Conservation (phyloP, 2,329 filamentous ascomycete genomes). For the Xylariaceae sp. region DNA sequence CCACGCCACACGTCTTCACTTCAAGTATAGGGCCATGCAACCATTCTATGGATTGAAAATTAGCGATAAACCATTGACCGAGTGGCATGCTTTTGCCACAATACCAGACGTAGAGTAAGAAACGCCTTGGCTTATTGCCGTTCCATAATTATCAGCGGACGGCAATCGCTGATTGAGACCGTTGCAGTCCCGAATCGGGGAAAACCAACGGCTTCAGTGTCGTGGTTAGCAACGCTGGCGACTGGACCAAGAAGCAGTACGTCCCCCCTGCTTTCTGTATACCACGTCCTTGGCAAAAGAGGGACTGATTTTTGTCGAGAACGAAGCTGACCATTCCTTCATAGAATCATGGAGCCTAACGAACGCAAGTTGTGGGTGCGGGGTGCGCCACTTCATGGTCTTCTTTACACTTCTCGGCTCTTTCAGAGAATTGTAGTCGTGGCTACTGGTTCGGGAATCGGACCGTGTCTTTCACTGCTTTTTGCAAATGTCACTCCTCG, state of each 20-base stretch:
- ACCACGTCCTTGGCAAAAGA: conserved; percentile 25
- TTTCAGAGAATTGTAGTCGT: conserved; percentile 66
- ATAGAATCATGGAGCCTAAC: conserved; percentile 56
- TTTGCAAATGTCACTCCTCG: conserved; percentile 47
- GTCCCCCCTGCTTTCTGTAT: neutral
- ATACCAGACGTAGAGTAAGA: conserved; percentile 55
- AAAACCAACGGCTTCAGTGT: conserved; percentile 61
- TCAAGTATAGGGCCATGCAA: conserved; percentile 60
- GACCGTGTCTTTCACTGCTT: conserved; percentile 64
- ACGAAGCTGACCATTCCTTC: no score
- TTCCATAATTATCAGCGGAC: no score
- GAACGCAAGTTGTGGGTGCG: conserved; percentile 62
- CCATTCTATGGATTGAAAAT: conserved; percentile 59
- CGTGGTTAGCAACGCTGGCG: conserved; percentile 71
- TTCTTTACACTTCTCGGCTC: conserved; percentile 64
- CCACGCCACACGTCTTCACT: conserved; percentile 71
- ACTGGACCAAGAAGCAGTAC: conserved; percentile 64
- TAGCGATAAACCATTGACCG: conserved; percentile 60
- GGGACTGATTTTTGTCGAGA: no score
- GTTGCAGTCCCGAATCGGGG: conserved; percentile 24
- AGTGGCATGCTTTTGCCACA: conserved; percentile 77
- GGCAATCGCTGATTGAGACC: no score
- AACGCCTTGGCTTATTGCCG: no score
- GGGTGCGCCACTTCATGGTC: conserved; percentile 65
- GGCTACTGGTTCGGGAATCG: conserved; percentile 72